These are phyloP conservation scores for Pythium aphanidermatum DNA, from an alignment of 352 stramenopile genomes.

Conservation along the genomic window DNA sequence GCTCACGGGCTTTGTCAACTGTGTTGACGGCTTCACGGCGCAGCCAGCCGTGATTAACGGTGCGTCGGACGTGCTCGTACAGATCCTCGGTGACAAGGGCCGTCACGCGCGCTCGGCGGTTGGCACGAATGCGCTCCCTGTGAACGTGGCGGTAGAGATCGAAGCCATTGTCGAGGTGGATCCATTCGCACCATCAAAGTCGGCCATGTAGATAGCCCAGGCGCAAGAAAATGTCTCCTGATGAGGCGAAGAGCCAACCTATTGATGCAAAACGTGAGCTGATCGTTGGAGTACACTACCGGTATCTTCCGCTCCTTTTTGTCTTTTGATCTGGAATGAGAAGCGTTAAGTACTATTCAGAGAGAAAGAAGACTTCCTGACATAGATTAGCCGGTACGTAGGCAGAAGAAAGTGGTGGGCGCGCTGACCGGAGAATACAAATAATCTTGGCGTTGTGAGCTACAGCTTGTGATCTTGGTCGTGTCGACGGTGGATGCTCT, in stretches of 20 bases:
- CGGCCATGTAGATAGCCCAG: slow-evolving; percentile 5
- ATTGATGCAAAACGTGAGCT: too few relatives aligned
- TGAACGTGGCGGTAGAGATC: slow-evolving; percentile 94
- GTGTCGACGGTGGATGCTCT: too few relatives aligned
- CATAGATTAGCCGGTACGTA: too few relatives aligned
- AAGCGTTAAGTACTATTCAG: too few relatives aligned
- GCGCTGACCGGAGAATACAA: too few relatives aligned
- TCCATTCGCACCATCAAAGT: slow-evolving; percentile 19
- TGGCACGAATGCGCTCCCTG: slow-evolving; percentile 89
- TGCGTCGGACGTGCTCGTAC: slow-evolving; percentile 75
- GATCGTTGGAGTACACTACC: too few relatives aligned
- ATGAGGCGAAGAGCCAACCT: not conserved
- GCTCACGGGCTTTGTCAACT: slow-evolving; percentile 92
- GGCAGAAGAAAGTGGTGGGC: too few relatives aligned
- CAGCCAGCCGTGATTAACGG: slow-evolving; percentile 92
- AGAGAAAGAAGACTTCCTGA: too few relatives aligned
- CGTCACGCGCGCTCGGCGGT: slow-evolving; percentile 87
- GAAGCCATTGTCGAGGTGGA: slow-evolving; percentile 93
- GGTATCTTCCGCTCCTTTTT: too few relatives aligned
- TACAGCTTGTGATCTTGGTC: too few relatives aligned
- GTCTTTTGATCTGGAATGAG: too few relatives aligned
- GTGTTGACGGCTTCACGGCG: slow-evolving; percentile 71
- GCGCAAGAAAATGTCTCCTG: not conserved
- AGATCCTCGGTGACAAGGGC: slow-evolving; percentile 78
- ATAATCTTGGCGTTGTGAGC: too few relatives aligned